Evolutionary conservation across 177 flowering plant genomes (phyloP), one percentile per base, ranked within the genome.

Genomic region (Telopea speciosissima): DNA sequence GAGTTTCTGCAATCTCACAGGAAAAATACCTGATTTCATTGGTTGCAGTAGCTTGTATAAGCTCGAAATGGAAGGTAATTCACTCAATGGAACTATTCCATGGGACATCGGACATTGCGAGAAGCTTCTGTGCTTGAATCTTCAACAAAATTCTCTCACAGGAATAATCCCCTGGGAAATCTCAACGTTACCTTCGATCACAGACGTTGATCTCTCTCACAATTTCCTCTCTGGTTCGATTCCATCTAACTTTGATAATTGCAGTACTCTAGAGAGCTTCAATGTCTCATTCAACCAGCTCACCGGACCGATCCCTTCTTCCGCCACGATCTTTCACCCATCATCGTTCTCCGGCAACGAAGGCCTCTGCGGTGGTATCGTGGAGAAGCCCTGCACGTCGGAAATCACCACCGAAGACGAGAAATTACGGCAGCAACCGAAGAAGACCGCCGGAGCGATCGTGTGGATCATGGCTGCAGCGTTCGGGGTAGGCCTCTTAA

Each of bases 391-490:
- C 0, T 93, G 98, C 72, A 44, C 74, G 19, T 69, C 77, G 8
- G 84, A 71, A 9, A 56, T 58, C 9, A 58, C 61, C 9, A 58
- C 64, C 11, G 81, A 70, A 0, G 80, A 75, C 3, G 40, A 4
- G 1, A 79, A 75, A 44, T 76, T 74, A n/a, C 78, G 62, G 25
- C 69, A 31, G 8, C 49, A 81, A 65, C 82, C 83, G 3, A 87
- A 74, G 78, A 82, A 75, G 73, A 79, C 88, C 0, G 90, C 92
- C 8, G 90, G 94, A 0, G 91, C 91, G 1, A 79, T 91, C 11
- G 89, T 96, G 16, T 96, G 97, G 97, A 89, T 96, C 65, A 80
- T 85, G 85, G 97, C 94, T 5, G 94, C 85, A 0, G 97, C 91
- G 0, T 87, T 95, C 54, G 95, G 91, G 0, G 67, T 89, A 17